A percentile compares a stretch with the other conserved stretches of the same genome.
Evolutionary conservation across 139 green algal species (phyloP).

Genomic region (Penium margaritaceum): DNA sequence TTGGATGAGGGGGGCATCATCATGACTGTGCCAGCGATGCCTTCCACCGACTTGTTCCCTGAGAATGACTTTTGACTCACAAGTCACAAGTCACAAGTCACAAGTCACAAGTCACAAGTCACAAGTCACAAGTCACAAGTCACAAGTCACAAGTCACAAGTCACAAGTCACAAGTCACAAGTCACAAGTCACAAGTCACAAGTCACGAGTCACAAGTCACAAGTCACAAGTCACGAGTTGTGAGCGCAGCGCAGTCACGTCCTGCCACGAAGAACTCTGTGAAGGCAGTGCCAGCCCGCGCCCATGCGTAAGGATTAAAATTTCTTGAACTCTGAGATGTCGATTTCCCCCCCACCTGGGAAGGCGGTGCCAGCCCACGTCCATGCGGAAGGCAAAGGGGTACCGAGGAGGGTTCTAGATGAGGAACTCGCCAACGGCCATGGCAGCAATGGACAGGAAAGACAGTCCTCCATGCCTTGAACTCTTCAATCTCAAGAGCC

Average conservation of each 20-base stretch:
- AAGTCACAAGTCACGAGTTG: too few relatives aligned
- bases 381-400: constrained; percentile 84
- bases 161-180: too few relatives aligned
- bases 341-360: constrained; percentile 59
- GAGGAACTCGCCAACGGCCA: constrained; percentile 9
- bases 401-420: constrained; percentile 80
- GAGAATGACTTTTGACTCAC: constrained; percentile 85
- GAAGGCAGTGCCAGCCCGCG: too few relatives aligned
- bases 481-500: constrained; percentile 45
- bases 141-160: too few relatives aligned
- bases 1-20: constrained; percentile 88
- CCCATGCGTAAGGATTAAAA: too few relatives aligned
- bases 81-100: too few relatives aligned
- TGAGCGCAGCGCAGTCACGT: constrained; percentile 89
- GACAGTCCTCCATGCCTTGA: constrained; percentile 38
- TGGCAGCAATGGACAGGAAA: constrained; percentile 14
- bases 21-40: constrained; percentile 88
- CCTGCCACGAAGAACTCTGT: constrained; percentile 80
- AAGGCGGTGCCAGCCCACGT: constrained; percentile 78
- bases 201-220: too few relatives aligned
- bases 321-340: too few relatives aligned
- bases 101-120: too few relatives aligned
- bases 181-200: too few relatives aligned
- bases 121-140: too few relatives aligned
- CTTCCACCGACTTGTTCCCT: constrained; percentile 90